Evolutionary conservation across 495 filamentous ascomycete genomes (phyloP).

Genomic region (Xylaria bambusicola): DNA sequence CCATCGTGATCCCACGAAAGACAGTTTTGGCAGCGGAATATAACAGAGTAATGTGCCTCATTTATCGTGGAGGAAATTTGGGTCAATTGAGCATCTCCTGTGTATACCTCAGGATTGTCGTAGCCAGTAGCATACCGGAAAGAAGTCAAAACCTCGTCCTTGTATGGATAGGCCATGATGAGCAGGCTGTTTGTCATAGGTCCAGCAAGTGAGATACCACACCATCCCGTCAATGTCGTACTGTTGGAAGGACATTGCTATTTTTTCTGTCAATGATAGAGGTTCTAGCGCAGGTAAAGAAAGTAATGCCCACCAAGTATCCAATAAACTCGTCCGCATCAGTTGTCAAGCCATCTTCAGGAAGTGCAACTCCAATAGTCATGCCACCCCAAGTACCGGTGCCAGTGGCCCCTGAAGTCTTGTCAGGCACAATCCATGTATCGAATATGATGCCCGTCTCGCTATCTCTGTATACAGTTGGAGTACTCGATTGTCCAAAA

Average conservation of each 20-base stretch:
- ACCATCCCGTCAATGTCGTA: constrained; percentile 50
- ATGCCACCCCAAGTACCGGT: constrained; percentile 36
- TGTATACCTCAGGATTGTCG: constrained; percentile 57
- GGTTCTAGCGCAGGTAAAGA: neutral
- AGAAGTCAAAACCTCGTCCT: constrained; percentile 52
- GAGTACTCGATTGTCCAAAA: constrained; percentile 24
- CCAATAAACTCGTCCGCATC: constrained; percentile 55
- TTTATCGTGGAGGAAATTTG: constrained; percentile 60
- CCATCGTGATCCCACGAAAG: constrained; percentile 57
- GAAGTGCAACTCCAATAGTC: constrained; percentile 53
- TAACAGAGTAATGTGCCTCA: constrained; percentile 53
- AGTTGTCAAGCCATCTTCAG: constrained; percentile 39
- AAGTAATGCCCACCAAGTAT: constrained; percentile 34
- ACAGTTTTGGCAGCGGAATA: constrained; percentile 66
- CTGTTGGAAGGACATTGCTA: constrained; percentile 25
- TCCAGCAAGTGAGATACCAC: constrained; percentile 58
- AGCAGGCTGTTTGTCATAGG: constrained; percentile 61
- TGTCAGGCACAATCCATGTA: constrained; percentile 32
- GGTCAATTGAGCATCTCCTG: constrained; percentile 58
- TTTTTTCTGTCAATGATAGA: constrained; percentile 21
- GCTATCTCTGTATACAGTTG: constrained; percentile 31
- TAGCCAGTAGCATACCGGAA: constrained; percentile 62
- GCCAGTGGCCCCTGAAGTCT: constrained; percentile 16
- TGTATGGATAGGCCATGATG: constrained; percentile 58
- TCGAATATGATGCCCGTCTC: constrained; percentile 36